Base-by-base conservation (phyloP, 805 yeast genomes). In the Barnettozyma sp. region DNA sequence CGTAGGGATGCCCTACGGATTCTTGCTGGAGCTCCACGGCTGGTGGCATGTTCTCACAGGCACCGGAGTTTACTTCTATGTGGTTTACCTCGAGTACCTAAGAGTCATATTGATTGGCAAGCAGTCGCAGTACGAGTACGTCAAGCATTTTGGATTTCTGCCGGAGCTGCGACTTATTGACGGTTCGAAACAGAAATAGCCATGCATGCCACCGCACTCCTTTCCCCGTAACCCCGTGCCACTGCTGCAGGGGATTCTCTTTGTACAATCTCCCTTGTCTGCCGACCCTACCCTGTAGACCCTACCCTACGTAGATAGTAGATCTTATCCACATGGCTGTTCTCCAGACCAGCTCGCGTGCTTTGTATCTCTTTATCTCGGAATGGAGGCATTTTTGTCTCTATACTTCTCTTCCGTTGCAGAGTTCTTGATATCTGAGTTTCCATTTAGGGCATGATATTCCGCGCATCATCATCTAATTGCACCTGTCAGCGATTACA, bases 31-130 rank as follows among this genome's bases (percentile, higher is more conserved):
- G 58, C 82, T 94, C 20, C 97, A 90, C 52, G 95, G 94, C 17
- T 90, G 97, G 97, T 90, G 97, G 97, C 97, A 90, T 55, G 62
- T 83, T 9, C 68, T 83, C 44, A 83, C 92, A 0, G 94, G 95
- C 1, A 63, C 77, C 15, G 95, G 97, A 2, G 92, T 90, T 9
- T 90, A 90, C 58, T 81, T 70, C 55, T 88, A 85, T 60, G 70
- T 88, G 45, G 76, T 82, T 4, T 86, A 82, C 54, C 70, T 82
- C 51, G 88, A 86, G 62, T 74, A 82, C 44, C 62, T 88, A 43
- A 70, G 90, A 46, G 63, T 81, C 22, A 76, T 79, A 59, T 70
- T 85, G 54, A 65, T 66, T 12, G 78, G 77, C 5, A 61, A 63
- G n/a, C 71, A 73, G 19, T 60, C 69, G 19, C 65, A 71, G 22